Conservation (phyloP, 179 eudicot genomes). For the Silene noctiflora region DNA sequence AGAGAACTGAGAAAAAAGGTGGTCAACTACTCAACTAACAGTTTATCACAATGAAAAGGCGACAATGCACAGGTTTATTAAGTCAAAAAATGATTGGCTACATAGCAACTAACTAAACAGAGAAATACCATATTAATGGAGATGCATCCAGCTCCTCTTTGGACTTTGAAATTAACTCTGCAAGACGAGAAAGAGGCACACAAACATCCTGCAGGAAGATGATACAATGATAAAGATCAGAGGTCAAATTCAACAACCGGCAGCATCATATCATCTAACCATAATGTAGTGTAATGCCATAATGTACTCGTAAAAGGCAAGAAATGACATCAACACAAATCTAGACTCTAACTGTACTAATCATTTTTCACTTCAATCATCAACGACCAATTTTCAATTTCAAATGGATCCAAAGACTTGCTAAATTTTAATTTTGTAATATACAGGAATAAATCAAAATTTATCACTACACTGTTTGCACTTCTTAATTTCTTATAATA, state of each 20-base stretch:
- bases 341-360: not conserved
- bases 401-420: not conserved
- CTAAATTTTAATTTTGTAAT: not conserved
- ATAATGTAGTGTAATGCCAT: not conserved
- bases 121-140: slow-evolving; percentile 62
- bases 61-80: not conserved
- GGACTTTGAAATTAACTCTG: slow-evolving; percentile 81
- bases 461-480: not conserved
- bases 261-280: slow-evolving; percentile 6
- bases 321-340: not conserved
- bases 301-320: not conserved
- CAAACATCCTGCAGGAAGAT: slow-evolving; percentile 76
- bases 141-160: slow-evolving; percentile 83
- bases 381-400: not conserved
- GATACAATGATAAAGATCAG: slow-evolving; percentile 5
- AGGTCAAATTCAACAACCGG: not conserved
- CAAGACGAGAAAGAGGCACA: slow-evolving; percentile 86
- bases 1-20: not conserved
- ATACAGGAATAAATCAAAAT: not conserved
- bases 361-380: not conserved
- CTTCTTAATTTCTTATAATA: not conserved
- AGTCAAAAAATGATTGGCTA: not conserved
- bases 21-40: slow-evolving; percentile 12
- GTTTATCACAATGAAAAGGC: not conserved
- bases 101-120: not conserved